Base-by-base conservation (phyloP, 2,329 filamentous ascomycete species). In the Fusarium transvaalense region DNA sequence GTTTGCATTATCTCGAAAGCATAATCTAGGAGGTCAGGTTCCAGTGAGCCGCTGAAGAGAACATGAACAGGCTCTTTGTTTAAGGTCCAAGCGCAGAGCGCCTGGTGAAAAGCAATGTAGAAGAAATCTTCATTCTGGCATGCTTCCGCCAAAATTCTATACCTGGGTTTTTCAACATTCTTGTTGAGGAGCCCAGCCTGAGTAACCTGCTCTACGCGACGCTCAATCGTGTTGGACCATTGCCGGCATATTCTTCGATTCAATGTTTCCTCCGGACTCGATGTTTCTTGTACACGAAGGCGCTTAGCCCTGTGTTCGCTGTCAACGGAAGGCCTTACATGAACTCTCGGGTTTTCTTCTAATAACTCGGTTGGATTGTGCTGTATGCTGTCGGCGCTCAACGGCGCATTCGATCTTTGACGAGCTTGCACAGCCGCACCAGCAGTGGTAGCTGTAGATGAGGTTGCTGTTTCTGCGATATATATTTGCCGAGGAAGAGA, bases 21-120 rank as follows among this genome's bases (percentile, higher is more conserved):
- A 37, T 38, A 7, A 57, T 76, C 74, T 21, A 77, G 27, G 13
- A 41, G 27, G 5, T 37, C 29, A 15, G 56, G 50, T 5, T 31
- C 38, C 14, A 68, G 8, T 31, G 48, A 45, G 27, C 43, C 46
- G 10, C 32, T 32, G 15, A 79, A 68, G 8, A 69, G n/a, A 7
- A 31, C 69, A 45, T 81, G 74, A 2, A 78, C 76, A 14, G 83
- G 72, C 5, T 82, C 63, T 14, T 51, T 71, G 19, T 80, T 75
- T 5, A 78, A 58, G 5, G 82, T 83, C 83, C 85, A 87, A 21
- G 85, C 73, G 73, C 89, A 91, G 75, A 88, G 89, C 3, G 91
- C 61, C 73, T 92, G 90, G 73, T 92, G 90, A 14, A 92, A 75
- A 8, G 84, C 81, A 50, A 93, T 70, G 74, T 90, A 94, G 73